Percentiles rank a stretch among this genome's conserved stretches.
These are phyloP conservation scores for Coemansia aciculifera DNA, from an alignment of 192 early-diverging fungal species.

Conservation along the genomic window DNA sequence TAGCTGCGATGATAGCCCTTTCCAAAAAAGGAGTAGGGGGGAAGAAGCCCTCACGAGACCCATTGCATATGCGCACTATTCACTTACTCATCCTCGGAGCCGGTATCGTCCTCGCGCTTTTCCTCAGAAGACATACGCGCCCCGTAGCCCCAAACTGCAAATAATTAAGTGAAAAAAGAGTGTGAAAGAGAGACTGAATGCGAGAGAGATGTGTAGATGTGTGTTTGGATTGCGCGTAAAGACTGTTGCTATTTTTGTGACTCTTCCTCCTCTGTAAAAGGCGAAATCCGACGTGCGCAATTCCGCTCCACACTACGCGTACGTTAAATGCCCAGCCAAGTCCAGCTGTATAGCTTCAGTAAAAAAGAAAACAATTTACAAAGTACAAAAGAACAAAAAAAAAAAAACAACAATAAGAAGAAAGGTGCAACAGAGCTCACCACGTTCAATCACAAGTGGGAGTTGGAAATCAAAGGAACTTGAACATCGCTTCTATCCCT, in stretches of 20 bases:
- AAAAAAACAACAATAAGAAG: constrained; percentile 8
- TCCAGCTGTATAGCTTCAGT: not conserved
- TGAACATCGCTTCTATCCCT: not conserved
- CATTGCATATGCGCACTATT: constrained; percentile 15
- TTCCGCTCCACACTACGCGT: constrained; percentile 7
- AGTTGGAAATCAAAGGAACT: too few relatives aligned
- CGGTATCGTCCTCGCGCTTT: constrained; percentile 10
- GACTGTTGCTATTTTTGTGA: not conserved
- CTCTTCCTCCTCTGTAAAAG: not conserved
- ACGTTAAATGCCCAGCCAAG: constrained; percentile 4
- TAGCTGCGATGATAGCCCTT: not conserved
- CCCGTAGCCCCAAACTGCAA: not conserved
- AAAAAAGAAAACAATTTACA: constrained; percentile 14
- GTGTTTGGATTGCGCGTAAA: constrained; percentile 15
- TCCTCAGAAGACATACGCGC: constrained; percentile 5
- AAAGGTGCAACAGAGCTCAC: too few relatives aligned
- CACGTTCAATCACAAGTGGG: too few relatives aligned
- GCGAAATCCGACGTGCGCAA: constrained; percentile 6
- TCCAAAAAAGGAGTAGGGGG: not conserved
- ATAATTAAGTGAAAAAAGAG: not conserved
- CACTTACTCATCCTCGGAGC: constrained; percentile 14
- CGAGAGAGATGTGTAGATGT: not conserved
- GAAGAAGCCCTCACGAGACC: not conserved
- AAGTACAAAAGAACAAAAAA: constrained; percentile 9
- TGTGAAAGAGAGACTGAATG: not conserved